phyloP scores from a whole-genome alignment of 768 basidiomycete genomes.

The Phaeotremella fagi region DNA sequence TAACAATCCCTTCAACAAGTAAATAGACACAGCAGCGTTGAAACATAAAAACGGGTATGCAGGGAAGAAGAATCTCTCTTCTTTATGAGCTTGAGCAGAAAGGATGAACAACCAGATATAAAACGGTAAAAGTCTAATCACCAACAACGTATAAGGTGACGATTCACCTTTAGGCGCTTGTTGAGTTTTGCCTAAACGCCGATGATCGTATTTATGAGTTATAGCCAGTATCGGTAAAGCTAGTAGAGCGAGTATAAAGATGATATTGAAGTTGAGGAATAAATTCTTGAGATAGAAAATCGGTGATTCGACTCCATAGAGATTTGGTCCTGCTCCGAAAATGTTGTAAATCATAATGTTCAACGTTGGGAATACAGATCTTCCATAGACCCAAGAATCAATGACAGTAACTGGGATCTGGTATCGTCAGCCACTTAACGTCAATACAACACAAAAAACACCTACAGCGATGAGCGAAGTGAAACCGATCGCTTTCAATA shows the following conservation, averaged over 20 bases:
- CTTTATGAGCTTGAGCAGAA: constrained; percentile 82
- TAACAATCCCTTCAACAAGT: constrained; percentile 78
- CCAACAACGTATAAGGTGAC: constrained; percentile 72
- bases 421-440: neutral
- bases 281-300: constrained; percentile 83
- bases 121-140: constrained; percentile 73
- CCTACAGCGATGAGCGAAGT: constrained; percentile 33
- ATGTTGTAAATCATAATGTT: constrained; percentile 93
- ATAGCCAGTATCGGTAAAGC: constrained; percentile 73
- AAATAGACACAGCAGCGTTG: constrained; percentile 85
- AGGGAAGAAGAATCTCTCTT: constrained; percentile 98
- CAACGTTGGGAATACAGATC: constrained; percentile 73
- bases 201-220: constrained; percentile 69
- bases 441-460: constrained; percentile 5
- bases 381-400: constrained; percentile 83
- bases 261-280: constrained; percentile 86
- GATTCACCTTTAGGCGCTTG: constrained; percentile 44
- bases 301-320: constrained; percentile 89
- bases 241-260: constrained; percentile 71
- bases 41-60: constrained; percentile 86
- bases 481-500: constrained; percentile 21
- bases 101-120: constrained; percentile 87
- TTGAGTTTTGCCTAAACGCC: constrained; percentile 64
- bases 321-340: constrained; percentile 81
- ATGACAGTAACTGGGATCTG: constrained; percentile 81